Conservation (phyloP, 202 grass and related monocot genomes). For the Zoysia matrella region DNA sequence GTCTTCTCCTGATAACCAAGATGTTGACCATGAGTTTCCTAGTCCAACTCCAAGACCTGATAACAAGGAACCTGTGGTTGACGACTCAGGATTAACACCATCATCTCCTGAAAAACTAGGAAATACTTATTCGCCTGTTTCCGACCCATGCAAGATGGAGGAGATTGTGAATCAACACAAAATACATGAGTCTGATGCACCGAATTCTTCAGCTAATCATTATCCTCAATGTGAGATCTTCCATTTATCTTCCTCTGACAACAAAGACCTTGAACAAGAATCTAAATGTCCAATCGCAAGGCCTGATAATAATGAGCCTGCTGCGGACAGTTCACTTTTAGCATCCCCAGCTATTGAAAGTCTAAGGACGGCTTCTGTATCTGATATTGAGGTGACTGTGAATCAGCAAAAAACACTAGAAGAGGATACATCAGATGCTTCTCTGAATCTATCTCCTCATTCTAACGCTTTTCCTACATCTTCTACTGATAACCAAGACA, state of each 20-base stretch:
- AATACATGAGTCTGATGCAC: constrained; percentile 19
- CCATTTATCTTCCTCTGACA: constrained; percentile 25
- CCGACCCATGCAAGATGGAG: constrained; percentile 17
- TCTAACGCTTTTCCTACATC: constrained; percentile 27
- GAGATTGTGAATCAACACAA: constrained; percentile 29
- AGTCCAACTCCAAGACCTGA: constrained; percentile 55
- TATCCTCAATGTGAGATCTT: constrained; percentile 25
- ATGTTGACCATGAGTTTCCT: constrained; percentile 46
- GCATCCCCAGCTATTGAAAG: constrained; percentile 8
- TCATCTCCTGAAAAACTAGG: constrained; percentile 30
- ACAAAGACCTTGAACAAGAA: constrained; percentile 38
- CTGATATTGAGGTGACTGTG: constrained; percentile 2
- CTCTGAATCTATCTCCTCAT: constrained; percentile 16
- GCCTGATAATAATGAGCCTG: constrained; percentile 29
- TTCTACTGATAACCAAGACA: constrained; percentile 47
- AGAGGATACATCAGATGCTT: constrained; percentile 15
- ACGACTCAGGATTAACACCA: constrained; percentile 33
- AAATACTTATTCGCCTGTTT: neutral
- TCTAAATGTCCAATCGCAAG: constrained; percentile 45
- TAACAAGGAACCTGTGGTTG: constrained; percentile 37
- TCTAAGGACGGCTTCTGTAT: neutral
- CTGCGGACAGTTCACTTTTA: constrained; percentile 10
- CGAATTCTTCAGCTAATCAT: constrained; percentile 32
- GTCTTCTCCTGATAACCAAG: constrained; percentile 49
- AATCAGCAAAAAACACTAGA: constrained; percentile 37